Base-by-base conservation (phyloP, 768 basidiomycete genomes). In the Tylopilus rubrobrunneus region DNA sequence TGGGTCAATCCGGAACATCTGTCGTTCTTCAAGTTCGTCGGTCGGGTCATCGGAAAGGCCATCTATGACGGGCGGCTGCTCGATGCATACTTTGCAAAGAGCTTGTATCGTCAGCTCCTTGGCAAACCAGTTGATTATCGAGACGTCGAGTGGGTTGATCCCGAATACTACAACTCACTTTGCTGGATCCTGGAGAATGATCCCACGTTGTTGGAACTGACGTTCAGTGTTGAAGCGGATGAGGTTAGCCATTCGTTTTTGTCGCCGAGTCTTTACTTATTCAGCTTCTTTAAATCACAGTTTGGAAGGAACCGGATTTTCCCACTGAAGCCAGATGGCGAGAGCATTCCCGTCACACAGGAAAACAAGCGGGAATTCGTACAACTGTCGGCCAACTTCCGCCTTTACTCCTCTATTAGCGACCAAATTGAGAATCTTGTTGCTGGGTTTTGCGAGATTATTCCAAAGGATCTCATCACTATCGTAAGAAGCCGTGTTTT, bases 171-270 rank as follows among this genome's bases (percentile, higher is more conserved):
- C 77, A 98, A 96, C 60, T 96, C 93, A 0, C 76, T 99, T 11
- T 90, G 90, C 65, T 99, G 97, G 97, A 98, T 99, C 70, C 73
- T 98, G 58, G 95, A 98, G 65, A 98, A 99, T 68, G 94, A 97
- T 64, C 89, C 91, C 7, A 89, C 86, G 21, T 73, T 79, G 19
- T 69, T 95, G 59, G 92, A 99, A 56, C 77, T 98, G 55, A 97
- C 85, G 14, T 98, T 98, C 75, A 93, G 92, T 56, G 88, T 95
- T 31, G 96, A 99, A 71, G 91, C 91, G 1, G 96, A 98, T 57
- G 93, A 98, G 81, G 91, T 76, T 47, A 19, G 65, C 57, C 28
- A 3, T 17, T 11, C 17, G 31, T 49, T 60, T 51, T 60, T 23
- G 3, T 11, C 27, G 25, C 29, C 1, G 33, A 37, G 15, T 48